These are phyloP conservation scores for Suillus sp. DNA, from an alignment of 768 basidiomycete species.

Conservation along the genomic window DNA sequence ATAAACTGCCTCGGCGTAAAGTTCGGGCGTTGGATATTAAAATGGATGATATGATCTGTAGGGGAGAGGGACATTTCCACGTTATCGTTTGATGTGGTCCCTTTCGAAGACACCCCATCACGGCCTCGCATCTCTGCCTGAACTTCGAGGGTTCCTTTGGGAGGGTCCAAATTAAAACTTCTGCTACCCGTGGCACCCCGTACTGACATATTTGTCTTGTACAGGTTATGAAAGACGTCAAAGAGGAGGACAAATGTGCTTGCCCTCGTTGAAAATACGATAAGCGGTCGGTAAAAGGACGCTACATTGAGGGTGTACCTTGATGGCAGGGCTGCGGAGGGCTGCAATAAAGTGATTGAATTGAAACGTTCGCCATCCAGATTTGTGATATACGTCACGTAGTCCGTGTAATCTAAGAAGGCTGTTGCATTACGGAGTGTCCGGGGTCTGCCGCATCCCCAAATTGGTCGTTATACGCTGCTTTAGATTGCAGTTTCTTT, in stretches of 20 bases:
- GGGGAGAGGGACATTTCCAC: conserved; percentile 21
- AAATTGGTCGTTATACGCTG: conserved; percentile 1
- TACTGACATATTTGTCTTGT: conserved; percentile 23
- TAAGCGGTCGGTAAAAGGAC: conserved; percentile 21
- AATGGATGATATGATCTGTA: conserved; percentile 1
- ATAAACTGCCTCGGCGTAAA: conserved; percentile 16
- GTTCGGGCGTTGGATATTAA: conserved; percentile 21
- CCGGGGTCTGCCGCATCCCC: conserved; percentile 24
- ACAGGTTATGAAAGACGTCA: conserved; percentile 52
- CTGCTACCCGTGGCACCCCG: conserved; percentile 28
- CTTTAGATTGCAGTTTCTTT: conserved; percentile 11
- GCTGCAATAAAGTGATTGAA: background rate
- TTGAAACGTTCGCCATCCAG: conserved; percentile 2
- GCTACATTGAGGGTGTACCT: conserved; percentile 19
- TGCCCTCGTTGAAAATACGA: conserved; percentile 35
- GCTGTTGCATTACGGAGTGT: conserved; percentile 29
- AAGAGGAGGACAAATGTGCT: conserved; percentile 51
- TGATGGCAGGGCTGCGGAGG: conserved; percentile 5
- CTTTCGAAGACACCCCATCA: conserved; percentile 39
- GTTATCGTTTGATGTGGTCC: conserved; percentile 36
- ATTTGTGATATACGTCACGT: conserved; percentile 16
- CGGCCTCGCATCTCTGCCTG: conserved; percentile 19
- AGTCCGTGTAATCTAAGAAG: conserved; percentile 16
- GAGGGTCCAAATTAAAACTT: conserved; percentile 29
- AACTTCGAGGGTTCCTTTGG: conserved; percentile 25